Evolutionary conservation across 306 rosid species (phyloP), one percentile per base, ranked within the genome.

Genomic region (Macrotyloma uniflorum): DNA sequence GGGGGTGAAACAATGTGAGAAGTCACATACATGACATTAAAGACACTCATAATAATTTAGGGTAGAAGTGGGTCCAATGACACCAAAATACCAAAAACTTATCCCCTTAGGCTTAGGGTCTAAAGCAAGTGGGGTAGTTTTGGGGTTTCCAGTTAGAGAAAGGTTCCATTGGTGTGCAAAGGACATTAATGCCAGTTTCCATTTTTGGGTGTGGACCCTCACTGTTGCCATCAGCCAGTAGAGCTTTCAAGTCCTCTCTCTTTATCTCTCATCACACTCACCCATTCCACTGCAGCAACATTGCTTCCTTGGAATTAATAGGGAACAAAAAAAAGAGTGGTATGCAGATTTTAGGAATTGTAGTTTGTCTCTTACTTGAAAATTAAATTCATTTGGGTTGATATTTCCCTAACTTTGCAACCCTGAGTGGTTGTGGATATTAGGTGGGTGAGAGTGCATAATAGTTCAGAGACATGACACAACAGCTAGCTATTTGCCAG

Each of bases 181-280:
- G 76, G 35, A 77, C 62, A 76, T 87, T 73, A 79, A 85, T 82
- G 83, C 42, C 13, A 59, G 57, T 82, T 87, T 77, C 88, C 73
- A 62, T 26, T 64, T 83, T 70, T 16, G 77, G 84, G 33, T 45
- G 55, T 70, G 69, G 78, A 14, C 83, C 80, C 65, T 69, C 81
- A 42, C 18, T 6, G 42, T 78, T 22, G 24, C 85, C 71, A 62
- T 55, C 51, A 38, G 30, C 74, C 71, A 74, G 80, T 70, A 63
- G 83, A 62, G 78, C 87, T 77, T 82, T 88, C 87, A 65, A 82
- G 47, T 35, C 80, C 65, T 53, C 57, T 64, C 80, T 50, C 57
- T 8, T 1, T 26, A 8, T 35, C 8, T 35, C 38, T 35, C 38
- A 4, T 35, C 38, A 0, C 38, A 5, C 38, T 35, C 38, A 5